Evolutionary conservation across 352 stramenopile genomes (phyloP), one percentile per base, ranked within the genome.

Genomic region (Pythium scleroteichum): DNA sequence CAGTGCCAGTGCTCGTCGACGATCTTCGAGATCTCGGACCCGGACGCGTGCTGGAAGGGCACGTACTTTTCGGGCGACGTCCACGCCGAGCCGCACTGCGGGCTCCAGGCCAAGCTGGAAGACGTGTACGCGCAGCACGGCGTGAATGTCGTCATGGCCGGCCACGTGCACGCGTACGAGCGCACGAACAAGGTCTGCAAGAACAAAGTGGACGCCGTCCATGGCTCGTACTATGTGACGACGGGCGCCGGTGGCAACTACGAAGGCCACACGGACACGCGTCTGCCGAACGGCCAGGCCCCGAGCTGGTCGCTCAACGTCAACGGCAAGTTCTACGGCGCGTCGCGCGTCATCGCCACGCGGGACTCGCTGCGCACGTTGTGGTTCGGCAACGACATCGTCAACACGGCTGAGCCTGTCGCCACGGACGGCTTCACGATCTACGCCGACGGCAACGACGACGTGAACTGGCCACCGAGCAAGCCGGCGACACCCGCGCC

Each of bases 101-200:
- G 72, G 10, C 50, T 88, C 22, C 75, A 82, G 62, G 59, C 64
- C 39, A 78, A 76, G 42, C 62, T 64, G 22, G 76, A 85, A 42
- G 64, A 79, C 2, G 59, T 82, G 23, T 81, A 78, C 51, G 68
- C 68, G 0, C 49, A 72, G 20, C 76, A 78, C 70, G 40, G 54
- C 14, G 76, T 85, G 22, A 72, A 81, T 46, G 57, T 57, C 23
- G 59, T 85, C 35, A 71, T 85, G 53, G 64, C 72, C 2, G 76
- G 73, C n/a, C 76, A 85, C 55, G 73, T 81, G 17, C 76, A 85
- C 56, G 73, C 54, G 16, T 81, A 85, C 51, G 76, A 85, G 40
- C 73, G 76, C 33, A 75, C 68, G 5, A 50, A 63, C 53, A 78
- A 78, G 59, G 75, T 85, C 29, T 78, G 75, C 61, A 78, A 78